Conservation (phyloP, 805 yeast genomes). For the Candida methanosorbosa region DNA sequence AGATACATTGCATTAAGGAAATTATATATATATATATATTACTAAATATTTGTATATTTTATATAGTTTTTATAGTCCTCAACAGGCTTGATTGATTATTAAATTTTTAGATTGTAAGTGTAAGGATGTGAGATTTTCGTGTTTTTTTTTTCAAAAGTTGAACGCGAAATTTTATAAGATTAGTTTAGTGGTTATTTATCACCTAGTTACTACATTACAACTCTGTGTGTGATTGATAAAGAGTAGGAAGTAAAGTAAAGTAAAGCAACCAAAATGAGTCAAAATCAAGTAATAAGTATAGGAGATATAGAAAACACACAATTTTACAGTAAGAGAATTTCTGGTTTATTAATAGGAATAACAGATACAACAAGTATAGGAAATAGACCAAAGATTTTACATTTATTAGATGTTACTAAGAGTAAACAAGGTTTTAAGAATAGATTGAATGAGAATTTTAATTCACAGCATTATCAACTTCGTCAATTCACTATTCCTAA, state of each 20-base stretch:
- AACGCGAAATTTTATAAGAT: too few species aligned
- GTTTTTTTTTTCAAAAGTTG: too few species aligned
- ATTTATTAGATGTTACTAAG: neutral
- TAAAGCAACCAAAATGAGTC: too few species aligned
- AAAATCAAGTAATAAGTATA: too few species aligned
- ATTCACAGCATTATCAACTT: too few species aligned
- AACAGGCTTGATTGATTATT: conserved; percentile 3
- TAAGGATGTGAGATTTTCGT: neutral
- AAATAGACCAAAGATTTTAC: neutral
- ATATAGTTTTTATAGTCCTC: conserved; percentile 1
- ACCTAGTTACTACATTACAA: too few species aligned
- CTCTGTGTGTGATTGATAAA: too few species aligned
- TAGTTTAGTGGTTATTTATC: too few species aligned
- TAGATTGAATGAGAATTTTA: too few species aligned
- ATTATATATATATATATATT: neutral
- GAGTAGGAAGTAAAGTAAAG: too few species aligned
- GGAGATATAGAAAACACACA: neutral
- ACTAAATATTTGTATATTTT: conserved; percentile 1
- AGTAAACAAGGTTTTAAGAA: too few species aligned
- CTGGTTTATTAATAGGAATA: conserved; percentile 1
- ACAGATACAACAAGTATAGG: neutral
- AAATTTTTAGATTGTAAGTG: neutral
- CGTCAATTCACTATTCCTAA: too few species aligned
- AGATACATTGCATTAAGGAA: conserved; percentile 1
- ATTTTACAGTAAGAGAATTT: conserved; percentile 1